Base-by-base conservation (phyloP, 1,284 basidiomycete genomes). In the Ganoderma meredithae region DNA sequence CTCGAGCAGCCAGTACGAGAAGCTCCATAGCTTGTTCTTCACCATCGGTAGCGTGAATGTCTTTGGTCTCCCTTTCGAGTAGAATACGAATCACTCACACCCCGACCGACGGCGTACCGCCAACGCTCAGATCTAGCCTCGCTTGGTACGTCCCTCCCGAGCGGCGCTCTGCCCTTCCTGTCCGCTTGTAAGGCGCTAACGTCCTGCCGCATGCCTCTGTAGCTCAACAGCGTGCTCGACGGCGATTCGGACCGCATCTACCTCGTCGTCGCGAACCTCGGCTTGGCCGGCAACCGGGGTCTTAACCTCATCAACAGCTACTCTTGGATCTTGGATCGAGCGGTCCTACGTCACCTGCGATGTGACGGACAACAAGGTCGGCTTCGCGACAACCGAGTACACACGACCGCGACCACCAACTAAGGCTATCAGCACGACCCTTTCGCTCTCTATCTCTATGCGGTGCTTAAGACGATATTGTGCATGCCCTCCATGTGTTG, bases 191-290 rank as follows among this genome's bases (percentile, higher is more conserved):
- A 7, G 0, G 9, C 31, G 27, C 52, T 55, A 15, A 33, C 10
- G 33, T n/a, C 4, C 27, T 17, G 27, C 5, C 17, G 13, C 17
- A 2, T 19, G 8, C 40, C 36, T 25, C 0, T 12, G 3, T 9
- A 22, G 61, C 60, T 85, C 67, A 87, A 88, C 76, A 76, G 76
- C 13, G 71, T 69, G 9, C 82, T 88, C 55, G 85, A 85, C 55
- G 86, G 86, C 25, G 75, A 76, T 3, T 71, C 72, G 6, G 74
- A 73, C 62, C 76, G 77, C 65, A 84, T 85, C 66, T 87, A 86
- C 70, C 81, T 86, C 64, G 79, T 86, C 68, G 81, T 86, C 22
- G 78, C 71, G 62, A 75, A 84, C 71, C 66, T 84, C 59, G 82
- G 83, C 13, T 56, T 41, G 61, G 31, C 74, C 0, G 76, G 76